Percentiles rank a stretch among this genome's conserved stretches.
Conservation (phyloP, 257 asterid species). For the Jacaranda copaia region DNA sequence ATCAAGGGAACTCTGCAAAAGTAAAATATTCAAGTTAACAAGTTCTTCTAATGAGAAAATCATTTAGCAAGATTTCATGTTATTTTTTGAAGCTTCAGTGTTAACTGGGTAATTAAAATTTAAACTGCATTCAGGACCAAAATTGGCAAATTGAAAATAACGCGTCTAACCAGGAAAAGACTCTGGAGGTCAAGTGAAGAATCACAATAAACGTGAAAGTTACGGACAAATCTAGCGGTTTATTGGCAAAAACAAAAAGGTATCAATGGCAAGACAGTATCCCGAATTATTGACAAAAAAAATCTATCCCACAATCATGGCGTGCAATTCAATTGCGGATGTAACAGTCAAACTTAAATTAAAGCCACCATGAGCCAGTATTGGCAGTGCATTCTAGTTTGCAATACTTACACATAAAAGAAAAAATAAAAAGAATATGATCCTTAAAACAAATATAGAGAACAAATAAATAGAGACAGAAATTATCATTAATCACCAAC, state of each 20-base stretch:
- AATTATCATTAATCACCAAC: conserved; percentile 8
- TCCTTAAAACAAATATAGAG: not conserved
- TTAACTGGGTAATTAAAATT: not conserved
- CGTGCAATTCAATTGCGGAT: conserved; percentile 4
- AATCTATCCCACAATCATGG: conserved; percentile 18
- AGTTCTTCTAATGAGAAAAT: conserved; percentile 27
- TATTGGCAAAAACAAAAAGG: conserved; percentile 14
- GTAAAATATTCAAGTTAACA: conserved; percentile 28
- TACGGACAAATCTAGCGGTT: not conserved
- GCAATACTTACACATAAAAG: not conserved
- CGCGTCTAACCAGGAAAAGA: conserved; percentile 22
- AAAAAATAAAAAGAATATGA: not conserved
- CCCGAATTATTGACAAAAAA: not conserved
- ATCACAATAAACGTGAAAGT: conserved; percentile 15
- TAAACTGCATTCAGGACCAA: not conserved
- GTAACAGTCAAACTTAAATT: conserved; percentile 2
- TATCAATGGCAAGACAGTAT: not conserved
- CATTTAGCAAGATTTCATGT: conserved; percentile 17
- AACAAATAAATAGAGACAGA: not conserved
- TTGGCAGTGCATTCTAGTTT: conserved; percentile 5
- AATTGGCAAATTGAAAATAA: not conserved
- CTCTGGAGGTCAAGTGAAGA: not conserved
- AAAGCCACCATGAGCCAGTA: conserved; percentile 3
- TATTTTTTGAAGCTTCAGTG: conserved; percentile 1
- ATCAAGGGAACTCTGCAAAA: conserved; percentile 68